A percentile compares a stretch with the other conserved stretches of the same genome.
phyloP scores from a whole-genome alignment of 495 filamentous ascomycete genomes.

The Neurospora sp. region DNA sequence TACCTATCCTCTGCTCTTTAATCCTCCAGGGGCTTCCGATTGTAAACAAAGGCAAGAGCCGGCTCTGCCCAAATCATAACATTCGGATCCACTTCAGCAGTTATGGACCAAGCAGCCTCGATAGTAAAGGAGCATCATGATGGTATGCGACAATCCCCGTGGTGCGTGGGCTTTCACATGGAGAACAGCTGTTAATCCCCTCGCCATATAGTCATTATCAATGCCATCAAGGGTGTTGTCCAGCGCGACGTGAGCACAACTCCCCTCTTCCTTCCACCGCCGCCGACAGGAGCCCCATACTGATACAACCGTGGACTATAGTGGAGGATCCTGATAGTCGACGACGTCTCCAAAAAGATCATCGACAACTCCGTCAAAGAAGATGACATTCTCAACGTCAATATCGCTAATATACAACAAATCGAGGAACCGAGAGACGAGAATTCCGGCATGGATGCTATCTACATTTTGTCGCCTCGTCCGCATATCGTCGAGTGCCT shows the following conservation, averaged over 20 bases:
- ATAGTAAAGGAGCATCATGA: slow-evolving; percentile 27
- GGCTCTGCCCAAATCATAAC: slow-evolving; percentile 3
- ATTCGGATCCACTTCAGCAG: background rate
- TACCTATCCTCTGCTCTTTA: background rate
- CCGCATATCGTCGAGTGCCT: slow-evolving; percentile 86
- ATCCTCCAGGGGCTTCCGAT: background rate
- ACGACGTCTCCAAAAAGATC: slow-evolving; percentile 67
- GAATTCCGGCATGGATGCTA: slow-evolving; percentile 83
- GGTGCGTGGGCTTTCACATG: background rate
- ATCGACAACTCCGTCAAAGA: slow-evolving; percentile 82
- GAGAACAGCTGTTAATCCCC: background rate
- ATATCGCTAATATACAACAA: slow-evolving; percentile 86
- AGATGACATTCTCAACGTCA: slow-evolving; percentile 90
- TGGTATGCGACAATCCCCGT: slow-evolving; percentile 9
- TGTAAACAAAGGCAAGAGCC: slow-evolving; percentile 1
- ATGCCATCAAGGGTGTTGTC: slow-evolving; percentile 44
- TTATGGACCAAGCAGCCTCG: slow-evolving; percentile 24
- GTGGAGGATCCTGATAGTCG: slow-evolving; percentile 95
- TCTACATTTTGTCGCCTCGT: slow-evolving; percentile 80
- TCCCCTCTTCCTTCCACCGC: slow-evolving; percentile 2
- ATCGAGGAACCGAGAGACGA: slow-evolving; percentile 73
- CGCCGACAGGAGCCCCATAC: background rate
- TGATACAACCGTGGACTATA: slow-evolving; percentile 24
- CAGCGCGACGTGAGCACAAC: slow-evolving; percentile 39
- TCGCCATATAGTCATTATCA: slow-evolving; percentile 28